Base-by-base conservation (phyloP, 202 grass and related monocot genomes). In the Digitaria exilis region DNA sequence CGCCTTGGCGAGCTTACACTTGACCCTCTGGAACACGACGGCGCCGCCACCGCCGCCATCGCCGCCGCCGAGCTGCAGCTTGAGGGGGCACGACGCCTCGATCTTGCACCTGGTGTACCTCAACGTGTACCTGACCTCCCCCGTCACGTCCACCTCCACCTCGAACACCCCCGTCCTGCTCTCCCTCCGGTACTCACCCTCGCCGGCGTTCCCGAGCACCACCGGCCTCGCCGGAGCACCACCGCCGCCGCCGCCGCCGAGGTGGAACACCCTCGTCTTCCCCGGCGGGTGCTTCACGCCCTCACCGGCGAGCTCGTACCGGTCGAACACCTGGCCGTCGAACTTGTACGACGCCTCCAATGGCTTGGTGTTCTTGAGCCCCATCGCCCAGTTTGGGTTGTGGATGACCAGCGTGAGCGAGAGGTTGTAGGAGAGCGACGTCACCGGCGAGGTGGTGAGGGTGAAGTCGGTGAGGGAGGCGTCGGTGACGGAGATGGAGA, bases 321-420 rank as follows among this genome's bases (percentile, higher is more conserved):
- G 87, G 51, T 88, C 87, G 69, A 88, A 88, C 15, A 1, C 24
- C 56, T 59, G 87, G 24, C 70, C 87, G 56, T 59, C 56, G 69
- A 88, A 88, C 25, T 13, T 80, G 62, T 75, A 80, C 0, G 15
- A 21, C 1, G 82, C 87, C 43, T 69, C 87, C 2, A 88, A 64
- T 5, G 82, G 81, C 76, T 84, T 80, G 69, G 87, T 88, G 81
- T 76, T 84, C 62, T 54, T 88, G 14, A 89, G 79, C 16, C 1
- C 14, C 87, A 89, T 81, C 0, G 87, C 82, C 87, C 87, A 89
- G 71, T 89, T 89, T 0, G 44, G 45, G 87, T 89, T 89, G 26
- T 32, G 76, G 70, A 89, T 19, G 21, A 26, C 17, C 32, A 89
- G 82, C 1, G 62, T 76, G 0, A 85, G 77, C 1, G 87, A 55